These are phyloP conservation scores for Candida labiduridarum DNA, from an alignment of 1,139 yeast genomes.

Conservation along the genomic window DNA sequence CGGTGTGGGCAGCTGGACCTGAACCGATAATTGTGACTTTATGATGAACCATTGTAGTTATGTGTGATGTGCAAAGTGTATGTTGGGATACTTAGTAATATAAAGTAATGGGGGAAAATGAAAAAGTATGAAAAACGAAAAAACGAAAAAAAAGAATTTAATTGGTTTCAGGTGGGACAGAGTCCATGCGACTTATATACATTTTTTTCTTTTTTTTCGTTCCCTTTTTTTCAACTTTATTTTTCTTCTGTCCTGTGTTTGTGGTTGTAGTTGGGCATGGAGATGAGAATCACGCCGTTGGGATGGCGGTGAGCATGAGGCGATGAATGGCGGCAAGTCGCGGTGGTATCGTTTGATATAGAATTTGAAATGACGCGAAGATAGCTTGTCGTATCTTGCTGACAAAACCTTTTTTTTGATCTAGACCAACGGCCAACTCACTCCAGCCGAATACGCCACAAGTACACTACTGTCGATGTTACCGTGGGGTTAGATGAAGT, in stretches of 20 bases:
- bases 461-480: too few relatives aligned
- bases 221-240: neutral
- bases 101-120: neutral
- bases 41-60: slow-evolving; percentile 70
- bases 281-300: too few relatives aligned
- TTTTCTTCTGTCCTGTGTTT: too few relatives aligned
- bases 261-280: too few relatives aligned
- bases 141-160: neutral
- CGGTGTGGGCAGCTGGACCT: slow-evolving; percentile 99
- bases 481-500: too few relatives aligned
- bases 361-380: neutral
- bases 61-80: neutral
- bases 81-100: neutral
- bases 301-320: too few relatives aligned
- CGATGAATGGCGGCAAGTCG: neutral
- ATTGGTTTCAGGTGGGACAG: neutral
- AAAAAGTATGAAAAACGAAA: neutral
- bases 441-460: neutral
- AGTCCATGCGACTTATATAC: neutral
- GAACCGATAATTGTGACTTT: slow-evolving; percentile 93
- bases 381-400: neutral
- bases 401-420: neutral
- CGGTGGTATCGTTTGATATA: neutral
- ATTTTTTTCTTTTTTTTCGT: neutral
- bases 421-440: neutral